phyloP scores from a whole-genome alignment of 257 asterid genomes.

The Linaria vulgaris region DNA sequence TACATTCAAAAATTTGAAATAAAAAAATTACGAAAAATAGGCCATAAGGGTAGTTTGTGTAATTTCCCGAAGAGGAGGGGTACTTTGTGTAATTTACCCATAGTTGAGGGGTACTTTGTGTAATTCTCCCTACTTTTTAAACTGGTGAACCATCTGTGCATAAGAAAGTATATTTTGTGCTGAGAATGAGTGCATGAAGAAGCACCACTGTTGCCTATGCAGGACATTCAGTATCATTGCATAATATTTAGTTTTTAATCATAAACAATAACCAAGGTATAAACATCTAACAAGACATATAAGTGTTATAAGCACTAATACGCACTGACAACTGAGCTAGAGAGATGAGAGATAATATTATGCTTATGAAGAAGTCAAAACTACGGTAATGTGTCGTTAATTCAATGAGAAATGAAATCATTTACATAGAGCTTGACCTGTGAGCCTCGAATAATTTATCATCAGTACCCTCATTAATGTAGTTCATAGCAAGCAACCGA shows the following conservation, averaged over 20 bases:
- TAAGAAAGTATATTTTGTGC: no score
- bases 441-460: constrained; percentile 84
- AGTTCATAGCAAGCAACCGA: constrained; percentile 99
- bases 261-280: constrained; percentile 10
- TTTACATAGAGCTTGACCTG: constrained; percentile 57
- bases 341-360: background rate
- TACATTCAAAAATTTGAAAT: no score
- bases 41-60: no score
- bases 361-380: constrained; percentile 1
- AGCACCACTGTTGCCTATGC: no score
- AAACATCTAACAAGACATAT: constrained; percentile 17
- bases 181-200: no score
- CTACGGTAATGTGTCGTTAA: constrained; percentile 10
- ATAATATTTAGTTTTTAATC: background rate
- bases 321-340: background rate
- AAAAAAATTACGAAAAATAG: no score
- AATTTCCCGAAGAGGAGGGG: no score
- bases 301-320: background rate
- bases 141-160: no score
- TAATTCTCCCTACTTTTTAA: no score
- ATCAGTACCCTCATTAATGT: constrained; percentile 86
- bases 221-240: no score
- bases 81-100: no score
- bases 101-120: no score
- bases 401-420: constrained; percentile 17